These are phyloP conservation scores for Echinosophora koreensis DNA, from an alignment of 306 rosid species.

Conservation along the genomic window DNA sequence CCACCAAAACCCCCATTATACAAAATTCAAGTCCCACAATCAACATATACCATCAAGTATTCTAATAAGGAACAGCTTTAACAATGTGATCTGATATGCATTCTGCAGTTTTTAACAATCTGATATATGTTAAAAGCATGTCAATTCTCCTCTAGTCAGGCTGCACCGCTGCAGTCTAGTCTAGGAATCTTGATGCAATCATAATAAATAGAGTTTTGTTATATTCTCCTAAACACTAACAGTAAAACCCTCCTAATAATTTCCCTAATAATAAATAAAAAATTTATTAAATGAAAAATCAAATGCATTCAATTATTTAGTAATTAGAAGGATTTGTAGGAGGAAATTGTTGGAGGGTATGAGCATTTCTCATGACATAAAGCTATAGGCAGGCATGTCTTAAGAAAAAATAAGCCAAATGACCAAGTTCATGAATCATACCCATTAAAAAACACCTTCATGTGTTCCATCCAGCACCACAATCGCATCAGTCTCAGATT, in stretches of 20 bases:
- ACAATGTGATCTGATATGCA: conserved; percentile 1
- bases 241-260: too few relatives aligned
- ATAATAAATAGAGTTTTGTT: conserved; percentile 1
- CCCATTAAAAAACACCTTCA: conserved; percentile 98
- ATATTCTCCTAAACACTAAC: too few relatives aligned
- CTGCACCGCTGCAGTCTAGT: conserved; percentile 7
- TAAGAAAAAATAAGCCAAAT: not conserved
- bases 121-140: conserved; percentile 18
- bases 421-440: conserved; percentile 53
- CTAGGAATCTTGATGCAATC: not conserved
- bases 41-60: conserved; percentile 24
- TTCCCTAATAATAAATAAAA: too few relatives aligned
- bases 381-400: not conserved
- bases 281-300: too few relatives aligned
- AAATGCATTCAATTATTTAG: too few relatives aligned
- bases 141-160: conserved; percentile 18
- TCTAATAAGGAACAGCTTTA: conserved; percentile 19
- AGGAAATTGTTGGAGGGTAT: too few relatives aligned
- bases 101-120: too few relatives aligned
- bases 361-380: too few relatives aligned
- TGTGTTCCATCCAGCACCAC: conserved; percentile 93
- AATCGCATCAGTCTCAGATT: conserved; percentile 64
- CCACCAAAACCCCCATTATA: not conserved
- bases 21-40: conserved; percentile 8
- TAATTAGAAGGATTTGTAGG: too few relatives aligned